Conservation (phyloP, 108 stramenopile species). For the Skeletonema menzelii region DNA sequence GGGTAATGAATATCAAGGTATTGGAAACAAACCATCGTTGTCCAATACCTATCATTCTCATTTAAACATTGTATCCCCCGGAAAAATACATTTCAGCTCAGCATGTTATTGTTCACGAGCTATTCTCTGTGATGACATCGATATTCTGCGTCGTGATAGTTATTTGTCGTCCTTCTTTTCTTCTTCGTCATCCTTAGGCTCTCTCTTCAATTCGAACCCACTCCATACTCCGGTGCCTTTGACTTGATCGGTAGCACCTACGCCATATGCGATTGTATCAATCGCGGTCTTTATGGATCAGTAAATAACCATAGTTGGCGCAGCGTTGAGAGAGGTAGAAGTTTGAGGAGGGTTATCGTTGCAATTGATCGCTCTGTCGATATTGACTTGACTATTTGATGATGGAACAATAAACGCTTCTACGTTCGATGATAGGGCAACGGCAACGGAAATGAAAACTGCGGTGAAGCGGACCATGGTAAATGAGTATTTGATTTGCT, state of each 20-base stretch:
- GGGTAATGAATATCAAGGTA: slow-evolving; percentile 1
- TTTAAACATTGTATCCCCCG: neutral
- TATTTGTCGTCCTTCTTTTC: slow-evolving; percentile 27
- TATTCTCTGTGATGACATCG: neutral
- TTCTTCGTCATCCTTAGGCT: slow-evolving; percentile 38
- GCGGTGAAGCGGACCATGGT: neutral
- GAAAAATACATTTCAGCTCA: neutral
- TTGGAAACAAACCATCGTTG: neutral
- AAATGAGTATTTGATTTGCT: neutral
- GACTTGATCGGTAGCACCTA: slow-evolving; percentile 77
- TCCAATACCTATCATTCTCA: slow-evolving; percentile 1
- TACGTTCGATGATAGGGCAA: neutral
- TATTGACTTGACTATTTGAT: neutral
- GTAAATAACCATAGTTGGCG: slow-evolving; percentile 85
- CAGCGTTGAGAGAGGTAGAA: slow-evolving; percentile 48
- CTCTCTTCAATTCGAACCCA: slow-evolving; percentile 66
- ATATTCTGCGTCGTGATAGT: neutral
- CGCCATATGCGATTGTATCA: slow-evolving; percentile 69
- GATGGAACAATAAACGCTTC: neutral
- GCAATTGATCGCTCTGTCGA: neutral
- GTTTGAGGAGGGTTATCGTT: neutral
- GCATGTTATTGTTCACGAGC: neutral
- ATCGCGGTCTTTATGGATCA: slow-evolving; percentile 89
- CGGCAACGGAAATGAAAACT: neutral
- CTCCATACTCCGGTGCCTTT: slow-evolving; percentile 80